phyloP scores from a whole-genome alignment of 2,329 filamentous ascomycete genomes.

The Exophiala mesophila region DNA sequence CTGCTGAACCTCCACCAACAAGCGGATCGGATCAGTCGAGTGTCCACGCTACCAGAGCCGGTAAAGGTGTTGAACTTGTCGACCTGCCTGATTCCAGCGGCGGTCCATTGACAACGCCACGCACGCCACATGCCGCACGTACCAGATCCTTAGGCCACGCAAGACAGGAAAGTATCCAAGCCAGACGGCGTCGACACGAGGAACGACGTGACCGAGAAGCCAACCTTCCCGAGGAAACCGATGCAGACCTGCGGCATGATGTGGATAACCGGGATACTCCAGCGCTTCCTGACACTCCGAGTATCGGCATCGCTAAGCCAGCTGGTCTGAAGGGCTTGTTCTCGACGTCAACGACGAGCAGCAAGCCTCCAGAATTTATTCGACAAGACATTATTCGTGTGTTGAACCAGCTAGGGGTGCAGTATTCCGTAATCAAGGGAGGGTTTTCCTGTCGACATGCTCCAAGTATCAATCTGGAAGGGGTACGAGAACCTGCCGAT shows the following conservation, averaged over 20 bases:
- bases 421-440: conserved; percentile 85
- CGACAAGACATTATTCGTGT: conserved; percentile 87
- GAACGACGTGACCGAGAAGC: conserved; percentile 55
- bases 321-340: conserved; percentile 96
- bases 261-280: conserved; percentile 48
- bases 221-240: conserved; percentile 86
- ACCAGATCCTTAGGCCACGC: conserved; percentile 87
- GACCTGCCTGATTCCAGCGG: conserved; percentile 50
- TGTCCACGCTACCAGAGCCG: conserved; percentile 40
- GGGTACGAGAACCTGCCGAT: conserved; percentile 54
- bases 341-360: conserved; percentile 94
- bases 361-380: conserved; percentile 80
- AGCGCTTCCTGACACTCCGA: conserved; percentile 41
- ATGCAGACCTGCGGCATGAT: conserved; percentile 64
- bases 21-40: conserved; percentile 76
- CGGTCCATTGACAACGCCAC: conserved; percentile 50
- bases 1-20: conserved; percentile 64
- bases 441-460: conserved; percentile 85
- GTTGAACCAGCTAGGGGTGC: conserved; percentile 79
- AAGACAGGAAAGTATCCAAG: conserved; percentile 86
- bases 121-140: conserved; percentile 59
- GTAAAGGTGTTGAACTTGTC: conserved; percentile 31
- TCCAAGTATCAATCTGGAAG: conserved; percentile 83
- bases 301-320: conserved; percentile 76
- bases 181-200: conserved; percentile 69